Evolutionary conservation across 169 alveolate genomes (phyloP), one percentile per base, ranked within the genome.

Genomic region (Cryptosporidium ubiquitum): DNA sequence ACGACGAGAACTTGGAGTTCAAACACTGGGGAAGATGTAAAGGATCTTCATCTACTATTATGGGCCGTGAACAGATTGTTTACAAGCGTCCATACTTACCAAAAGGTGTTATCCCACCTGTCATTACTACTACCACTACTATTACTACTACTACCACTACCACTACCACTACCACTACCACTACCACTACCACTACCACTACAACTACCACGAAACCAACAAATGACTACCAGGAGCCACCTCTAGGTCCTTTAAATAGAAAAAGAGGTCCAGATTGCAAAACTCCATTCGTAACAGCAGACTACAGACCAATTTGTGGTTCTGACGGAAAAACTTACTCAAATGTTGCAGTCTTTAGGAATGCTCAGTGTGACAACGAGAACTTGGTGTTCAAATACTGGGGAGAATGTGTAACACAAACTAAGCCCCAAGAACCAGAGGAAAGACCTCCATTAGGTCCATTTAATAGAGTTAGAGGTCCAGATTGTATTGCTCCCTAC

Each of bases 361-460:
- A 79, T 64, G 89, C 89, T 29, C 73, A 79, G 40, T 79, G 89
- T 16, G 75, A 79, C 14, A 23, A 79, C 18, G 74, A 58, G 39
- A 16, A 39, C 23, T 35, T 79, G 29, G 73, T 20, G 7, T 61
- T 79, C 40, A 26, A 2, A 0, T 31, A 79, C 51, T 61, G 73
- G 89, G 89, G 89, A 20, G 79, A 60, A n/a, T 79, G 89, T 40
- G 7, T 0, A 4, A 12, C 89, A 0, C 55, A 79, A 64, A 0
- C 47, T 39, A 10, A 40, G 26, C n/a, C 68, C 5, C n/a, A 29
- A 1, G 69, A 18, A 2, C 6, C 47, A 31, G 1, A 40, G 23
- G 85, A 73, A 26, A 73, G 85, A n/a, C 58, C 68, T 26, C 70
- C 70, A 14, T 37, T 73, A 10, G 85, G 85, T 73, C 85, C 85